A percentile compares a stretch with the other conserved stretches of the same genome.
These are phyloP conservation scores for Logfia minima DNA, from an alignment of 129 eudicot genomes.

Conservation along the genomic window DNA sequence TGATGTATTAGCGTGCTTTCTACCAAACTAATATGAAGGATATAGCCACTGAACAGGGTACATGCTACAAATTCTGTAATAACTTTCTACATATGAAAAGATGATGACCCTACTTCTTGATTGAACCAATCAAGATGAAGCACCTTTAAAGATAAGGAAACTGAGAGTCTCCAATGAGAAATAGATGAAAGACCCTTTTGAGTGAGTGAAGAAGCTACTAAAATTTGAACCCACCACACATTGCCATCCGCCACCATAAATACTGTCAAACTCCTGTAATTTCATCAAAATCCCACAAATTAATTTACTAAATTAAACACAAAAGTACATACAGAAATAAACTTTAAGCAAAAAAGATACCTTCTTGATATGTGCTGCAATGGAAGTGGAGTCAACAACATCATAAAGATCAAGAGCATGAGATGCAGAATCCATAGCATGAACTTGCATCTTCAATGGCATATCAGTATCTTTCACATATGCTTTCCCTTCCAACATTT, in stretches of 20 bases:
- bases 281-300: conserved; percentile 7
- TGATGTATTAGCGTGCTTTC: conserved; percentile 9
- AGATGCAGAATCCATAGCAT: conserved; percentile 58
- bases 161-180: conserved; percentile 50
- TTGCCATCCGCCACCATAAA: conserved; percentile 61
- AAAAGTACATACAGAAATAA: not conserved
- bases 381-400: conserved; percentile 45
- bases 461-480: conserved; percentile 50
- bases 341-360: conserved; percentile 12
- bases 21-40: conserved; percentile 7
- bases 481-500: conserved; percentile 51
- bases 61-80: not conserved
- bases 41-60: conserved; percentile 16
- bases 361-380: conserved; percentile 65
- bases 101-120: conserved; percentile 9
- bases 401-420: conserved; percentile 61
- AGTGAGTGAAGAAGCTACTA: conserved; percentile 56
- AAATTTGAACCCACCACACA: conserved; percentile 65
- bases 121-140: conserved; percentile 27
- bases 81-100: conserved; percentile 5
- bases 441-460: conserved; percentile 57
- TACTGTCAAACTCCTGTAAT: conserved; percentile 54
- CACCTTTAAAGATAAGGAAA: conserved; percentile 59
- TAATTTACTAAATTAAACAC: not conserved
- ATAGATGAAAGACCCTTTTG: conserved; percentile 56